Percentiles rank a stretch among this genome's conserved stretches.
These are phyloP conservation scores for Talaromyces sp. DNA, from an alignment of 2,329 filamentous ascomycete species.

Conservation along the genomic window DNA sequence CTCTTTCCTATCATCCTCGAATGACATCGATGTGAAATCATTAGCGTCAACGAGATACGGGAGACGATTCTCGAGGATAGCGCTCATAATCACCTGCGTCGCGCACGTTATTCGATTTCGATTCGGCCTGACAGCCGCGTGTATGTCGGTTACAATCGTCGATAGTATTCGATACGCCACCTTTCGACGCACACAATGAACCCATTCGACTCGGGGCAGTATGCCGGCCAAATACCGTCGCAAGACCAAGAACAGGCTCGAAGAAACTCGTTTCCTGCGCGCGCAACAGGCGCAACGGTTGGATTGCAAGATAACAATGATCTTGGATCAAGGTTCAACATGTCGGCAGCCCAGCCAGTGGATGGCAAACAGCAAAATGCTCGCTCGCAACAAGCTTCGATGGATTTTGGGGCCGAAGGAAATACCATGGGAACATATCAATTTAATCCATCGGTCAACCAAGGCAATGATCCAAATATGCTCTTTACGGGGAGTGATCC, in stretches of 20 bases:
- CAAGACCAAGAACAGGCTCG: neutral
- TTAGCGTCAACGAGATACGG: neutral
- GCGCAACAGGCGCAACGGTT: neutral
- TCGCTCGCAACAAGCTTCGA: constrained; percentile 1
- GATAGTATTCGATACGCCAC: neutral
- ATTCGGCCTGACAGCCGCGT: neutral
- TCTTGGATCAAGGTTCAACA: neutral
- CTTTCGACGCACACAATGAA: constrained; percentile 6
- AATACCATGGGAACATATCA: constrained; percentile 15
- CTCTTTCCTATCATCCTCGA: neutral
- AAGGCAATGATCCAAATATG: neutral
- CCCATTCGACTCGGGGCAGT: constrained; percentile 6
- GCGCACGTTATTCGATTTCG: neutral
- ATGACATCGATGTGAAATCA: neutral
- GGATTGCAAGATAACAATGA: neutral
- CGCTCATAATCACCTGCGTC: neutral
- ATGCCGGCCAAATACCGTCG: constrained; percentile 1
- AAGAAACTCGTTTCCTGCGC: neutral
- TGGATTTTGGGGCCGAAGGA: neutral
- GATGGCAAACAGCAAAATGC: neutral
- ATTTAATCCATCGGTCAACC: constrained; percentile 8
- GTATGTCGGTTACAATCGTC: neutral
- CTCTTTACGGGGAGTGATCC: constrained; percentile 9
- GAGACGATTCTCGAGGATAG: neutral
- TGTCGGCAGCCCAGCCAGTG: neutral